Evolutionary conservation across 1,284 basidiomycete species (phyloP).

Genomic region (Cryptococcus sp.): DNA sequence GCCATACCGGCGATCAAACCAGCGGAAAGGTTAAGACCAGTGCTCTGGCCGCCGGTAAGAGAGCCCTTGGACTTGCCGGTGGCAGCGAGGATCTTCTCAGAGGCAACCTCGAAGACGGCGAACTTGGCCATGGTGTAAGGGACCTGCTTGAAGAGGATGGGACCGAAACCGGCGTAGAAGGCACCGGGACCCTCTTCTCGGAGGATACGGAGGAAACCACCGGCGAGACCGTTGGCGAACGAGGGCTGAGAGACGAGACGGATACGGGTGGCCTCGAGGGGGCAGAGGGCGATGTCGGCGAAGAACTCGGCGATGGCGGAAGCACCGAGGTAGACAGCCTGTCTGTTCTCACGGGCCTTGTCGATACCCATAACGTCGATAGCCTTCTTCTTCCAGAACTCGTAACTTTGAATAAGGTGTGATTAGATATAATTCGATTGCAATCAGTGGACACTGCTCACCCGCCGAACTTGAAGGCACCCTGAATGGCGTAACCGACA

Average conservation of each 20-base stretch:
- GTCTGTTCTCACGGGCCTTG: slow-evolving; percentile 80
- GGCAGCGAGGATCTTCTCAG: slow-evolving; percentile 56
- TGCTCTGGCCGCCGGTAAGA: slow-evolving; percentile 51
- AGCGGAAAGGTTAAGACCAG: slow-evolving; percentile 54
- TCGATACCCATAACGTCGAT: slow-evolving; percentile 85
- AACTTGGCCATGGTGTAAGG: slow-evolving; percentile 61
- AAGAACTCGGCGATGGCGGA: slow-evolving; percentile 94
- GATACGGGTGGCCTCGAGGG: slow-evolving; percentile 61
- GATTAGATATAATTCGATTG: background rate
- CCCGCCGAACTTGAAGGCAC: slow-evolving; percentile 94
- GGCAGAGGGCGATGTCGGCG: slow-evolving; percentile 71
- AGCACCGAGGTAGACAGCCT: slow-evolving; percentile 89
- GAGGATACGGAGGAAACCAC: slow-evolving; percentile 59
- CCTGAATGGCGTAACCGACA: slow-evolving; percentile 93
- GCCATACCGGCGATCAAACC: slow-evolving; percentile 61
- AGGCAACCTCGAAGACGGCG: slow-evolving; percentile 56
- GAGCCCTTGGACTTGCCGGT: slow-evolving; percentile 57
- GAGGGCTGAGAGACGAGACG: slow-evolving; percentile 60
- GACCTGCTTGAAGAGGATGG: slow-evolving; percentile 61
- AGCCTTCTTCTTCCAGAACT: slow-evolving; percentile 91
- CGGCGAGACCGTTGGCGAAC: slow-evolving; percentile 58
- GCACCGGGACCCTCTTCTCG: slow-evolving; percentile 57
- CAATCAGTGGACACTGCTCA: slow-evolving; percentile 13
- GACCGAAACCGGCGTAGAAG: slow-evolving; percentile 62
- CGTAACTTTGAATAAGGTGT: slow-evolving; percentile 59